A percentile compares a stretch with the other conserved stretches of the same genome.
Conservation (phyloP, 257 asterid species). For the Parsonsia alboflavescens region DNA sequence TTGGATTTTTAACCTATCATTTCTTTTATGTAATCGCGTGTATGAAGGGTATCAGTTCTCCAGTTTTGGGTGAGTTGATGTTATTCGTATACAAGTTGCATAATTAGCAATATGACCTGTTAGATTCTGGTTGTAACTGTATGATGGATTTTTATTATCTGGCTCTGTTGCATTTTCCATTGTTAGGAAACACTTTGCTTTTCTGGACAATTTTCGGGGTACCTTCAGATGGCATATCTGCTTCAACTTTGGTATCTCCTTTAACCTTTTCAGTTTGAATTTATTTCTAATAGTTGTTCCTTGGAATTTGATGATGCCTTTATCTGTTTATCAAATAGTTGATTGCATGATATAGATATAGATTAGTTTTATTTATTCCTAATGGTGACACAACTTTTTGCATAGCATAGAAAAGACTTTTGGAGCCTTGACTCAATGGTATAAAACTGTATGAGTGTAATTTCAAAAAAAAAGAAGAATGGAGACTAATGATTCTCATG, state of each 20-base stretch:
- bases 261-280: conserved; percentile 16
- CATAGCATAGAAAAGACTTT: background rate
- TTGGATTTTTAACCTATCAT: conserved; percentile 69
- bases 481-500: background rate
- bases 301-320: background rate
- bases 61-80: conserved; percentile 57
- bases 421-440: background rate
- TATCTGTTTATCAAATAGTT: background rate
- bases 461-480: background rate
- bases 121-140: background rate
- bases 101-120: background rate
- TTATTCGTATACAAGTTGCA: background rate
- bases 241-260: conserved; percentile 84
- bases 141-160: background rate
- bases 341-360: background rate
- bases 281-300: background rate
- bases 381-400: background rate
- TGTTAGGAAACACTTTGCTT: conserved; percentile 62
- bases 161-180: conserved; percentile 21
- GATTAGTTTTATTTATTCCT: background rate
- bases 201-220: conserved; percentile 78
- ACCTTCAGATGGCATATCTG: conserved; percentile 98
- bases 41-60: conserved; percentile 82
- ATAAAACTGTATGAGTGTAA: background rate
- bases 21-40: conserved; percentile 69